Conservation (phyloP, 2,329 filamentous ascomycete species). For the Venturia asperata region DNA sequence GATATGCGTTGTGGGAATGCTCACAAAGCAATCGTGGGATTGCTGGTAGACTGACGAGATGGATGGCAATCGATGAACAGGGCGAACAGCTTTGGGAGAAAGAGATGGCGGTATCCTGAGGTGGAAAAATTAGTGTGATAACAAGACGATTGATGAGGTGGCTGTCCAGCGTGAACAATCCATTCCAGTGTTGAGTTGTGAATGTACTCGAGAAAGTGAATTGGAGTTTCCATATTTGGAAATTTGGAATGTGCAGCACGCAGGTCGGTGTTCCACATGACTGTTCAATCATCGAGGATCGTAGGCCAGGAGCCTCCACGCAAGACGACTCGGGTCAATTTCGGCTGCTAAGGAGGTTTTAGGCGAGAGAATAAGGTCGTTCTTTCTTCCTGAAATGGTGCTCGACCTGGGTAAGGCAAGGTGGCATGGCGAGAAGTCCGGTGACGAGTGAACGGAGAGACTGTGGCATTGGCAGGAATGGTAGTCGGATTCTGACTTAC, state of each 20-base stretch:
- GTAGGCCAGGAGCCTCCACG: background rate
- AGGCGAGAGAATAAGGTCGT: no score
- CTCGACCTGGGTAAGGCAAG: background rate
- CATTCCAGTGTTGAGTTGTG: background rate
- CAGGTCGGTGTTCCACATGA: background rate
- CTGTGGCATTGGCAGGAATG: background rate
- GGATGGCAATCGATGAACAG: background rate
- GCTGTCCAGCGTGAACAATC: background rate
- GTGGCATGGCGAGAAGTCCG: background rate
- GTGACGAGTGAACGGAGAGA: background rate
- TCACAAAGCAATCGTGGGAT: background rate
- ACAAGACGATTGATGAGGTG: background rate
- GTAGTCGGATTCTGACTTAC: background rate
- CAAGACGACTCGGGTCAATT: background rate
- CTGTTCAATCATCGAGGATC: background rate
- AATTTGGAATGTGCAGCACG: background rate
- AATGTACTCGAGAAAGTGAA: background rate
- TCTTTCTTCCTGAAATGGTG: background rate
- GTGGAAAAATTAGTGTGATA: background rate
- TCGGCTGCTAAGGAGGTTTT: background rate
- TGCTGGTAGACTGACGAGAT: background rate
- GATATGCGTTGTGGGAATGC: background rate
- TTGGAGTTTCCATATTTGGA: background rate
- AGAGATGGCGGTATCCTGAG: constrained; percentile 9
- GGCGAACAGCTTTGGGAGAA: background rate